Evolutionary conservation across 495 filamentous ascomycete genomes (phyloP).

Genomic region (Collariella sp.): DNA sequence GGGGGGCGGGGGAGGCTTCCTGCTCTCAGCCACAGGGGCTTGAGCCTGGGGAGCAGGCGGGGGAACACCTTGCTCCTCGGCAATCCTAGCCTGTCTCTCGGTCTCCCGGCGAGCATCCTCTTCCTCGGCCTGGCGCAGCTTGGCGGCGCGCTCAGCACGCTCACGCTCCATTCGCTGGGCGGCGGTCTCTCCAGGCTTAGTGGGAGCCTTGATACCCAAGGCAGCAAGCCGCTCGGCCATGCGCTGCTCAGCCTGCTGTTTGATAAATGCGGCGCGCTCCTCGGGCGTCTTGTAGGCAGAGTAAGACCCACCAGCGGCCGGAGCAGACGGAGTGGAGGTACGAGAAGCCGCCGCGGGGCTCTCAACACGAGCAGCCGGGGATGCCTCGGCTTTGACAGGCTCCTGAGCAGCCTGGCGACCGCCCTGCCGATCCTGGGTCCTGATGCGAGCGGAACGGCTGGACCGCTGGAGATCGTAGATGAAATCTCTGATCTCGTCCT

Average conservation of each 20-base stretch:
- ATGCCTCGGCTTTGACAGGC: conserved; percentile 35
- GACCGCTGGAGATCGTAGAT: conserved; percentile 91
- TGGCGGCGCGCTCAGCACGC: conserved; percentile 75
- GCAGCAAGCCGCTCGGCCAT: conserved; percentile 98
- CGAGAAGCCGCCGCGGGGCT: conserved; percentile 35
- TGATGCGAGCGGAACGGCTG: conserved; percentile 63
- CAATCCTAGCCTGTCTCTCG: conserved; percentile 76
- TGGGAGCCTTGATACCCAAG: conserved; percentile 74
- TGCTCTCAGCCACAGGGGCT: conserved; percentile 47
- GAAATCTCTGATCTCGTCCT: conserved; percentile 93
- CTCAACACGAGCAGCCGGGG: conserved; percentile 31
- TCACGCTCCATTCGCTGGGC: conserved; percentile 84
- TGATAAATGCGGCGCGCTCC: conserved; percentile 90
- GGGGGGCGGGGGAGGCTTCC: conserved; percentile 82
- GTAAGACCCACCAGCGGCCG: conserved; percentile 49
- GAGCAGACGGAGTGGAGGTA: conserved; percentile 37
- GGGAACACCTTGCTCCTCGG: conserved; percentile 67
- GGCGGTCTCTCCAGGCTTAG: conserved; percentile 63
- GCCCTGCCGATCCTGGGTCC: conserved; percentile 55
- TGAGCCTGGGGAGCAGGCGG: conserved; percentile 34
- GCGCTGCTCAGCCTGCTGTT: conserved; percentile 90
- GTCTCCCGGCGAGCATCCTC: conserved; percentile 88
- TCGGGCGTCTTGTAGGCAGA: conserved; percentile 81
- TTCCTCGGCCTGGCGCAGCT: conserved; percentile 80
- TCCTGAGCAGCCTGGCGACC: conserved; percentile 39